These are phyloP conservation scores for Fremontodendron californicum DNA, from an alignment of 345 rosid species.

Conservation along the genomic window DNA sequence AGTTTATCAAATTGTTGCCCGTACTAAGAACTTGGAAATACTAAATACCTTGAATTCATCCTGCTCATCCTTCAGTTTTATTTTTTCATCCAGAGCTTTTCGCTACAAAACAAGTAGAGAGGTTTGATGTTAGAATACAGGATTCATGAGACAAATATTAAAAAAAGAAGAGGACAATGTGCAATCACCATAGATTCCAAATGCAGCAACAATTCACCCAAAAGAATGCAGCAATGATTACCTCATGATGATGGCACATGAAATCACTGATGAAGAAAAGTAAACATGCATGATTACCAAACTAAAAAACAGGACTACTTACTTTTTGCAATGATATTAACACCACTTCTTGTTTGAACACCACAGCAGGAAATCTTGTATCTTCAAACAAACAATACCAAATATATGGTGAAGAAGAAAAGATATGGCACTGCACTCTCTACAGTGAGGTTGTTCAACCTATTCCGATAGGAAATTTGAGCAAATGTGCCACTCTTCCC, in stretches of 20 bases:
- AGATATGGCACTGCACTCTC: background rate
- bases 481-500: background rate
- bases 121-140: background rate
- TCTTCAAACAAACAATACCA: background rate
- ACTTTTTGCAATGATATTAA: background rate
- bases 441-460: background rate
- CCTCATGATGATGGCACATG: background rate
- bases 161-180: background rate
- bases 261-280: background rate
- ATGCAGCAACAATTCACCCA: background rate
- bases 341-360: background rate
- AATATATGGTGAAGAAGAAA: background rate
- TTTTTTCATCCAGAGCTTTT: constrained; percentile 82
- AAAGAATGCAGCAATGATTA: background rate
- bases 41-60: constrained; percentile 75
- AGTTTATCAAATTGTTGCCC: constrained; percentile 8
- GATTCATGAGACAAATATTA: background rate
- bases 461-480: too few species aligned
- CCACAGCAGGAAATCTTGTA: background rate
- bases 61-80: constrained; percentile 79
- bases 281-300: background rate
- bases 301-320: background rate
- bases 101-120: constrained; percentile 43
- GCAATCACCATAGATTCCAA: background rate
- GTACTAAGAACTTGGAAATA: constrained; percentile 6